These are phyloP conservation scores for Pythium scleroteichum DNA, from an alignment of 352 stramenopile genomes.

Conservation along the genomic window DNA sequence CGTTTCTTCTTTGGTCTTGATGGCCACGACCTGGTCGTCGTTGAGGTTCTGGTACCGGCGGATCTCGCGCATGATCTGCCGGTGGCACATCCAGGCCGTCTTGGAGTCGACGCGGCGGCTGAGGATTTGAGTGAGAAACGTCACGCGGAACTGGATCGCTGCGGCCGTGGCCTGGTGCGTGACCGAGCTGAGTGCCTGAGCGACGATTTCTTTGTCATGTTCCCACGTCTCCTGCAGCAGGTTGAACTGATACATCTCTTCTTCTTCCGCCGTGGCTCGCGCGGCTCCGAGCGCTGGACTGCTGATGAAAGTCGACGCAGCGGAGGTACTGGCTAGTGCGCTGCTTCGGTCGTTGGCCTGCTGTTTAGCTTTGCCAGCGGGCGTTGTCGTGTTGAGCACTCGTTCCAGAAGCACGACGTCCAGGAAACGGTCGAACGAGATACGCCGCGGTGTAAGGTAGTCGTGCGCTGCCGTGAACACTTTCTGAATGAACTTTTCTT, in stretches of 20 bases:
- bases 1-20: slow-evolving; percentile 66
- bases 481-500: slow-evolving; percentile 61
- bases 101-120: slow-evolving; percentile 67
- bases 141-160: slow-evolving; percentile 61
- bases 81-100: slow-evolving; percentile 79
- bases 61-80: slow-evolving; percentile 78
- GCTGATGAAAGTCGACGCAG: too few relatives aligned
- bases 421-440: slow-evolving; percentile 63
- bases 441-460: slow-evolving; percentile 51
- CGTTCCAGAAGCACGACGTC: slow-evolving; percentile 60
- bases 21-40: slow-evolving; percentile 58
- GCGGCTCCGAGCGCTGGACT: not conserved
- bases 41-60: slow-evolving; percentile 68
- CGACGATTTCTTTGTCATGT: slow-evolving; percentile 54
- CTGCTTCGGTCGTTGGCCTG: not conserved
- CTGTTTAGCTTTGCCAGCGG: slow-evolving; percentile 10
- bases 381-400: slow-evolving; percentile 37
- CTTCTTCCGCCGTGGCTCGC: slow-evolving; percentile 38
- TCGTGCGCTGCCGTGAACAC: slow-evolving; percentile 66
- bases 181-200: slow-evolving; percentile 49
- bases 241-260: slow-evolving; percentile 75
- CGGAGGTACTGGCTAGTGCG: not conserved
- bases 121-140: slow-evolving; percentile 68
- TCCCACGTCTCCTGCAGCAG: slow-evolving; percentile 70
- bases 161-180: slow-evolving; percentile 57